A percentile compares a stretch with the other conserved stretches of the same genome.
Conservation (phyloP, 805 yeast genomes). For the Myxozyma mucilagina region DNA sequence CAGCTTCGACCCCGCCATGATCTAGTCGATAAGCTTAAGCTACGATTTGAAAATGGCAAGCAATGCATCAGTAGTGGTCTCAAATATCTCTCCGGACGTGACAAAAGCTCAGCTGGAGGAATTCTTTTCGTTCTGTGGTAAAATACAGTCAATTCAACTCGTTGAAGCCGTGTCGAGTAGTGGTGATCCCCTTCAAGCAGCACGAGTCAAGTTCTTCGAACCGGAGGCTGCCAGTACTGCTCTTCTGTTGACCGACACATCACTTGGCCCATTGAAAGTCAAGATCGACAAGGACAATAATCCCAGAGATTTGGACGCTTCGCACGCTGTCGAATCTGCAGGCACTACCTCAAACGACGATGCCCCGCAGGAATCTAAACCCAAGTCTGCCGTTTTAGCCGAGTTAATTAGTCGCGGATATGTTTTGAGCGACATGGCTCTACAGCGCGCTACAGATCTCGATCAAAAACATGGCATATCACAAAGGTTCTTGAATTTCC, state of each 20-base stretch:
- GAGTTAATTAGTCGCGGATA: slow-evolving; percentile 77
- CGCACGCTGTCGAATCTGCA: slow-evolving; percentile 25
- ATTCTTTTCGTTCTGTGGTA: slow-evolving; percentile 77
- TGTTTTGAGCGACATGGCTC: slow-evolving; percentile 59
- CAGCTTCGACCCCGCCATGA: neutral
- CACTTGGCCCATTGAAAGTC: slow-evolving; percentile 60
- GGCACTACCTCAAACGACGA: slow-evolving; percentile 26
- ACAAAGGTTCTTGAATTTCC: slow-evolving; percentile 55
- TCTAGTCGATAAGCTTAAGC: neutral
- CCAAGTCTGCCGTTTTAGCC: slow-evolving; percentile 72
- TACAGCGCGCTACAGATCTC: slow-evolving; percentile 60
- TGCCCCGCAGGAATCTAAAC: slow-evolving; percentile 72
- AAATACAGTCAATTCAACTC: slow-evolving; percentile 40
- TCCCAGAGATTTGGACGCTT: slow-evolving; percentile 31
- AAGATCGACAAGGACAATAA: slow-evolving; percentile 45
- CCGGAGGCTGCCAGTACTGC: slow-evolving; percentile 71
- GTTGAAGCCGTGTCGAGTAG: slow-evolving; percentile 32
- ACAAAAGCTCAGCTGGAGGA: slow-evolving; percentile 56
- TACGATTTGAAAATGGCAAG: neutral
- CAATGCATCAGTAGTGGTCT: slow-evolving; percentile 50
- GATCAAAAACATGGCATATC: slow-evolving; percentile 67
- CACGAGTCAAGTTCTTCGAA: slow-evolving; percentile 55
- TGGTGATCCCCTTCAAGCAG: slow-evolving; percentile 42
- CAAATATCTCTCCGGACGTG: slow-evolving; percentile 55
- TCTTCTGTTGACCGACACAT: slow-evolving; percentile 68